Base-by-base conservation (phyloP, 148 eudicot species). In the Vaccinium darrowii region DNA sequence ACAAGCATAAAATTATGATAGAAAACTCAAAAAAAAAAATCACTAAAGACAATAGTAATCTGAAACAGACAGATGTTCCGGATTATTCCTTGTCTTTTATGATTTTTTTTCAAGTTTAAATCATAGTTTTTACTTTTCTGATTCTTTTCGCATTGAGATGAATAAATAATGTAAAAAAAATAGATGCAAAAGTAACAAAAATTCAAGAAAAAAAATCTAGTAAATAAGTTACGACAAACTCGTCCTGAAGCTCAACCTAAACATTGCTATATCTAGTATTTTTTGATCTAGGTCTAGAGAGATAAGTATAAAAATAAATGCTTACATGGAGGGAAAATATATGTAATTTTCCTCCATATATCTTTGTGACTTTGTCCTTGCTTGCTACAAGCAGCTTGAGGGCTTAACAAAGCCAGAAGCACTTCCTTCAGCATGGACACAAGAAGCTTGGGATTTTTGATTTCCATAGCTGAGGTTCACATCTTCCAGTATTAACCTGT, bases 401-500 rank as follows among this genome's bases (percentile, higher is more conserved):
- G 91, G 87, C 9, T 62, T 36, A 50, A 82, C 69, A 2, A 60
- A 62, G 1, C 94, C 92, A 7, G 84, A 52, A 36, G 87, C 85
- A 19, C 73, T 80, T 53, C 91, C 92, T 71, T 14, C 79, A 5
- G 89, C 94, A 79, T 92, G 73, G 1, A 73, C 63, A 18, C 82
- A 81, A 71, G 76, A 52, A 56, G 94, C 87, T 73, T 36, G 47
- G 3, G 92, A 84, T 4, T 58, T 79, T 11, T 84, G 19, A 25
- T 76, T 12, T 23, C 30, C 10, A 79, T 86, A 85, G 13, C 88
- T 87, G 21, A 93, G 91, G 3, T 82, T 47, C 9, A 93, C 85
- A 15, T 89, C 91, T 27, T 90, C 74, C 76, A 93, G 47, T 71
- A n/a, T 87, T 36, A 91, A 30, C 51, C 89, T 90, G 14, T 43